A percentile compares a stretch with the other conserved stretches of the same genome.
Evolutionary conservation across 2,329 filamentous ascomycete species (phyloP).

Genomic region (Hypoxylon sp.): DNA sequence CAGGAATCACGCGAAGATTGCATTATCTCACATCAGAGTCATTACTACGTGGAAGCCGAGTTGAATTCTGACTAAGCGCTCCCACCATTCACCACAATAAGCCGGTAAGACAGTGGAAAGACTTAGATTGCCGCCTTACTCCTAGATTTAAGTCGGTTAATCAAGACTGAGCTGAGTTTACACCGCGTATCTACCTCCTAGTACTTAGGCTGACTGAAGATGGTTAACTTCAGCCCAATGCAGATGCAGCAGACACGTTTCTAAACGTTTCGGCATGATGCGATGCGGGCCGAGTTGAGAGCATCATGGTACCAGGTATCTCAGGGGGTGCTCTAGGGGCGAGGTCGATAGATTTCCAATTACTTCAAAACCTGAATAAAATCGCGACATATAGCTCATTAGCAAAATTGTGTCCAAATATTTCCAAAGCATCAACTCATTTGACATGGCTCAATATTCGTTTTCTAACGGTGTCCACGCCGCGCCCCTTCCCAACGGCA

Average conservation of each 20-base stretch:
- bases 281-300: not conserved
- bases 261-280: not conserved
- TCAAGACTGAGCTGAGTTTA: not conserved
- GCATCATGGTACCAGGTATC: not conserved
- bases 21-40: slow-evolving; percentile 1
- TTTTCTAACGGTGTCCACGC: not conserved
- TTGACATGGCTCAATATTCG: not conserved
- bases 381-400: not conserved
- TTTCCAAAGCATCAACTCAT: not conserved
- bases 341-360: not conserved
- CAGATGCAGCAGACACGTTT: not conserved
- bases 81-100: not conserved
- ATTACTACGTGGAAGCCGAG: not conserved
- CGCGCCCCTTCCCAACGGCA: not conserved
- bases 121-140: not conserved
- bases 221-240: not conserved
- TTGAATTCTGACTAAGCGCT: not conserved
- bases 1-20: not conserved
- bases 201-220: not conserved
- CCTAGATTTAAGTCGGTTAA: not conserved
- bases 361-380: not conserved
- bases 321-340: not conserved
- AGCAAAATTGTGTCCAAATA: not conserved
- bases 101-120: not conserved
- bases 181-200: not conserved